Percentiles rank a stretch among this genome's conserved stretches.
These are phyloP conservation scores for Ogataea nitratoaversa DNA, from an alignment of 805 yeast species.

Conservation along the genomic window DNA sequence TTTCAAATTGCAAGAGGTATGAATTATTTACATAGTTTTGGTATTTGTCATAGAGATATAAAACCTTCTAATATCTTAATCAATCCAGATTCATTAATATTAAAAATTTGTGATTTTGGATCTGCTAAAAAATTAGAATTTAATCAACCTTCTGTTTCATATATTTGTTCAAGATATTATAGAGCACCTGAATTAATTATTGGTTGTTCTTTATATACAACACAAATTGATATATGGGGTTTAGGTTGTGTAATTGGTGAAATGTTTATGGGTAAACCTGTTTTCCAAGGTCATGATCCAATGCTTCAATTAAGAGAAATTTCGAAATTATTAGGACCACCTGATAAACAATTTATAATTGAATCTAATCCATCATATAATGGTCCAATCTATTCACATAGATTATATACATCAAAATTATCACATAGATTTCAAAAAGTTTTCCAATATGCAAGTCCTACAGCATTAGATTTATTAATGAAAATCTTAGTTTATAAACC, in stretches of 20 bases:
- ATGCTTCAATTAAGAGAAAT: constrained; percentile 85
- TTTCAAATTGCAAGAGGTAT: constrained; percentile 80
- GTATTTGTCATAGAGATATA: constrained; percentile 79
- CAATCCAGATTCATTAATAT: constrained; percentile 59
- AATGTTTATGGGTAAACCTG: constrained; percentile 84
- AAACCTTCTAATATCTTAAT: constrained; percentile 80
- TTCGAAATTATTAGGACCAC: constrained; percentile 87
- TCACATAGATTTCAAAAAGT: constrained; percentile 49
- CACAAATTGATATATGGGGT: constrained; percentile 97
- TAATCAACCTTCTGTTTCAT: constrained; percentile 85
- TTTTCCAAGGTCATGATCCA: constrained; percentile 94
- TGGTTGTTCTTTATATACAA: constrained; percentile 82
- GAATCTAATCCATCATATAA: constrained; percentile 71
- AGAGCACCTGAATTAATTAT: constrained; percentile 95
- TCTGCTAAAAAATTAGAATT: constrained; percentile 76
- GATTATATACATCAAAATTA: constrained; percentile 32
- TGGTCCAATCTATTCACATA: constrained; percentile 69
- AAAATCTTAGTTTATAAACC: constrained; percentile 89
- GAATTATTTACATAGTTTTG: constrained; percentile 76
- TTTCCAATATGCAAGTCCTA: constrained; percentile 74
- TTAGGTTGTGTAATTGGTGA: constrained; percentile 96
- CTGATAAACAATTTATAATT: constrained; percentile 65
- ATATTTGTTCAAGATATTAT: constrained; percentile 93
- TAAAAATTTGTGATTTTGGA: constrained; percentile 84
- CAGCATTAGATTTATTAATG: constrained; percentile 81